Percentiles rank a stretch among this genome's conserved stretches.
phyloP scores from a whole-genome alignment of 139 green algal species.

The Tetradesmus obliquus region DNA sequence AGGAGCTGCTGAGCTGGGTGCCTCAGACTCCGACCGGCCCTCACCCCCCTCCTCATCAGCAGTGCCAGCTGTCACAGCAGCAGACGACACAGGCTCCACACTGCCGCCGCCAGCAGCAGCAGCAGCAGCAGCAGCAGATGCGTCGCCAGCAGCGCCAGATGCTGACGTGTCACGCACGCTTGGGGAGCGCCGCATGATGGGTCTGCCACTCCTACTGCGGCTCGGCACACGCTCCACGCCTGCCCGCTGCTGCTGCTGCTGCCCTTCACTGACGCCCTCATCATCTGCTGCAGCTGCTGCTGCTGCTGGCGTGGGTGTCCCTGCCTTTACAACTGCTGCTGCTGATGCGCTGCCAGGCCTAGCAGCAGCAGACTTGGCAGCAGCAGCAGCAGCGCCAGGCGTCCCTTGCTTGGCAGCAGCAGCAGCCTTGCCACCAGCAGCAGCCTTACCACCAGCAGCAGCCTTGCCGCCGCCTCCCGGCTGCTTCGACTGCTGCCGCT shows the following conservation, averaged over 20 bases:
- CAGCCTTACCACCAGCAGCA: background rate
- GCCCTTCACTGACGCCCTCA: background rate
- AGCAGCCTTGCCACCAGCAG: background rate
- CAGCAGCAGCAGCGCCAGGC: constrained; percentile 2
- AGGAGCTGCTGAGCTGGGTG: background rate
- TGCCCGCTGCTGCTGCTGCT: background rate
- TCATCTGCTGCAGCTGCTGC: constrained; percentile 13
- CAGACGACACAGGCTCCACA: background rate
- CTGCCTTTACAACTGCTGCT: background rate
- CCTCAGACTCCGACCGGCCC: background rate
- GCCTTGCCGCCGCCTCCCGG: background rate
- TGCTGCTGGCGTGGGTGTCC: constrained; percentile 5
- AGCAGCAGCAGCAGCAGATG: background rate
- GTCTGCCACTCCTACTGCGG: constrained; percentile 5
- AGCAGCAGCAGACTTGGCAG: background rate
- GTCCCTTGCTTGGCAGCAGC: background rate
- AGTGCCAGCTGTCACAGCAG: background rate
- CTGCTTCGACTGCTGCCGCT: background rate
- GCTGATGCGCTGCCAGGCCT: background rate
- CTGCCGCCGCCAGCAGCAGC: background rate
- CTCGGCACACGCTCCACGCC: background rate
- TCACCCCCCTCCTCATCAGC: background rate
- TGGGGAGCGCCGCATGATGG: background rate
- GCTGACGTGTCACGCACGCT: background rate
- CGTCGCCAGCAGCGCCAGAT: background rate